Evolutionary conservation across 1,139 yeast species (phyloP), one percentile per base, ranked within the genome.

Genomic region (Debaryomycetaceae sp.): DNA sequence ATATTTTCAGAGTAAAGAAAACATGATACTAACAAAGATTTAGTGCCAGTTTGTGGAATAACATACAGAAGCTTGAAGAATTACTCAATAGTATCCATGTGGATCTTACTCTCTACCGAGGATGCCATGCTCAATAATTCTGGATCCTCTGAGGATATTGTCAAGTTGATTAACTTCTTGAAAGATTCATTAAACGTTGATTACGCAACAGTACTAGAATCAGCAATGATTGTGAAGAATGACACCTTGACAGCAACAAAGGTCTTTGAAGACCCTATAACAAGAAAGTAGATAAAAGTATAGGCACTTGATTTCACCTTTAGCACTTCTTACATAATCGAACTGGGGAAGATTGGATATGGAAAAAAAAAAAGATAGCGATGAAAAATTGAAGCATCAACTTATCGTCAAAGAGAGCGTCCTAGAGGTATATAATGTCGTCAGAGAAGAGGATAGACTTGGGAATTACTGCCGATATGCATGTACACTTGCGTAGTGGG

Each of bases 401-500:
- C 23, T 24, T 41, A 38, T 39, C 27, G 29, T 36, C 29, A 40
- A 27, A 24, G 17, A 29, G 11, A 29, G 20, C n/a, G 41, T 23
- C 9, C n/a, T 34, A 9, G 29, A 7, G 36, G n/a, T 20, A 24
- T 20, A 40, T 23, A 22, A 52, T 51, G 55, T 38, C 45, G 11
- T 36, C 45, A 17, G 72, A 71, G 52, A 71, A 45, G n/a, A 74
- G 72, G 54, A 72, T 83, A 40, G 78, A 83, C 46, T 72, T 91
- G 38, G 97, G 97, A 6, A 68, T 80, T 45, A 88, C 97, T 9
- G 97, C 97, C 22, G 99, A 93, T 62, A 84, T 89, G 80, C 99
- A 93, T 60, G 98, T 93, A 42, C 99, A 93, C 62, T 78, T 95
- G 34, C 86, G 99, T 57, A 96, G 91, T 50, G 97, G 96, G 1